A percentile compares a stretch with the other conserved stretches of the same genome.
These are phyloP conservation scores for Fusarium albosuccineum DNA, from an alignment of 2,329 filamentous ascomycete genomes.

Conservation along the genomic window DNA sequence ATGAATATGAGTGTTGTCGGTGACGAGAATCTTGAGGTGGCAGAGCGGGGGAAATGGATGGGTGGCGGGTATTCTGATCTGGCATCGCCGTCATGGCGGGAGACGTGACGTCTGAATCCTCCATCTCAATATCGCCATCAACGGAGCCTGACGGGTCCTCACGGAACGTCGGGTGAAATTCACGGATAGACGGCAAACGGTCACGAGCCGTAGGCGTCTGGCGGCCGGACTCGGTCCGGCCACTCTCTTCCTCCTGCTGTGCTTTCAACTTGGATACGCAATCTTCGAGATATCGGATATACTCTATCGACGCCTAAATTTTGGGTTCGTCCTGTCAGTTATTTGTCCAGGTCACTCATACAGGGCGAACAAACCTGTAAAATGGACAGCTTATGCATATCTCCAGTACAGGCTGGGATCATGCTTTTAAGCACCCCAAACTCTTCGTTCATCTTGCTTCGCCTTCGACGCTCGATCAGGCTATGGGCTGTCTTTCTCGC, in stretches of 20 bases:
- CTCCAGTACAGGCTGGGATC: constrained; percentile 95
- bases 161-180: constrained; percentile 58
- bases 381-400: constrained; percentile 98
- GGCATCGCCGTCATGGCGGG: constrained; percentile 57
- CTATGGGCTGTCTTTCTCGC: constrained; percentile 97
- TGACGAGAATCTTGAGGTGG: constrained; percentile 58
- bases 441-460: constrained; percentile 99
- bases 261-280: constrained; percentile 86
- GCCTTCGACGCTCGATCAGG: constrained; percentile 87
- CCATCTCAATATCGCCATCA: constrained; percentile 71
- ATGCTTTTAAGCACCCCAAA: constrained; percentile 93
- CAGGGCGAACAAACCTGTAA: constrained; percentile 75
- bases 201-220: constrained; percentile 46
- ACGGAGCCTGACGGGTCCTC: constrained; percentile 52
- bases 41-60: constrained; percentile 66
- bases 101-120: constrained; percentile 64
- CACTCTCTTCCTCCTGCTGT: constrained; percentile 56
- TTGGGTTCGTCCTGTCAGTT: constrained; percentile 19
- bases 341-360: too few species aligned
- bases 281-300: constrained; percentile 92
- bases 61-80: constrained; percentile 54
- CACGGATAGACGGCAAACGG: constrained; percentile 53
- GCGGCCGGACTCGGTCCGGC: constrained; percentile 45
- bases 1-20: constrained; percentile 68
- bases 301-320: constrained; percentile 90